Base-by-base conservation (phyloP, 768 basidiomycete species). In the Hemileccinum rubropunctum region DNA sequence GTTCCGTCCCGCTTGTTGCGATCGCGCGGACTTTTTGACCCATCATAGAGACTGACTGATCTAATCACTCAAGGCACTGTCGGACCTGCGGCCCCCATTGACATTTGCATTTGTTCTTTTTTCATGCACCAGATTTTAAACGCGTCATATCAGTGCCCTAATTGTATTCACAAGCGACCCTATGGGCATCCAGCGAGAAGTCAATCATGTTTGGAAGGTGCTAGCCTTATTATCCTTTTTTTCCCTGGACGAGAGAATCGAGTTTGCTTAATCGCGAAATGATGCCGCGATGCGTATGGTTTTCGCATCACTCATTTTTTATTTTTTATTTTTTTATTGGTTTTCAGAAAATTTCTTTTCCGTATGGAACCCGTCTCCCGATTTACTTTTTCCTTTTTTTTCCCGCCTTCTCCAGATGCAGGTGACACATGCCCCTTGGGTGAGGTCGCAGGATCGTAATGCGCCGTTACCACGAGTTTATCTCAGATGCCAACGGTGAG, bases 381-480 rank as follows among this genome's bases (percentile, higher is more conserved):
- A 42, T 52, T 39, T 41, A 39, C 39, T 45, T 18, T 55, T 44
- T 45, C 49, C 49, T 18, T 50, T 33, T 26, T n/a, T 32, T 48
- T 20, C 42, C 41, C 27, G 47, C 44, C 37, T 48, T 62, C 28
- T 48, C 48, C 44, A 39, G 45, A 56, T 41, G 55, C 17, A 15
- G 37, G 18, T 50, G 52, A 50, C 58, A 56, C 59, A 66, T 64
- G 64, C 54, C 52, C 53, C 41, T 56, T 51, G 52, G 41, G 57
- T 46, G 49, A 52, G 59, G 59, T 56, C 50, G 51, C 59, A 66
- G 56, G 64, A 59, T 53, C 54, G 52, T 56, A 48, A 23, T 61
- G 53, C 45, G 40, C 51, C 23, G 58, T 58, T 58, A 46, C 58
- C 61, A 65, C 63, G 62, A 61, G 58, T 60, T 56, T 63, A 64